Percentiles rank a stretch among this genome's conserved stretches.
Conservation (phyloP, 257 asterid genomes). For the Cordia subcordata region DNA sequence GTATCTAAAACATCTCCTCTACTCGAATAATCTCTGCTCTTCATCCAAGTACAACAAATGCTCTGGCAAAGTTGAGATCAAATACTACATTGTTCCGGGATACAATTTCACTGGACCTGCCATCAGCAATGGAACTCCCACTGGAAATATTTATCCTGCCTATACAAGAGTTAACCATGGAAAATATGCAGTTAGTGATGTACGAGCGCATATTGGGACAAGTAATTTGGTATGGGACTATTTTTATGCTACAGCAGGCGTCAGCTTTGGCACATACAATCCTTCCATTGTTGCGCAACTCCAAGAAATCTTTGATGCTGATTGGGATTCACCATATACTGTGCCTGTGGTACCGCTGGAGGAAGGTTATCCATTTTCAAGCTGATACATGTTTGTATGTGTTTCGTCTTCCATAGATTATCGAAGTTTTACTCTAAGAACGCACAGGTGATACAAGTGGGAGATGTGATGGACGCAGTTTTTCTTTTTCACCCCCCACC, state of each 20-base stretch:
- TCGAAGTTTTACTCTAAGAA: too few relatives aligned
- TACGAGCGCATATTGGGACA: conserved; percentile 75
- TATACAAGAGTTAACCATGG: conserved; percentile 82
- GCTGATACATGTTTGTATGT: conserved; percentile 10
- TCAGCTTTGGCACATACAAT: conserved; percentile 73
- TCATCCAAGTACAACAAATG: conserved; percentile 64
- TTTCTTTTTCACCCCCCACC: too few relatives aligned
- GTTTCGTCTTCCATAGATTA: too few relatives aligned
- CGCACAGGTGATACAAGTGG: background rate
- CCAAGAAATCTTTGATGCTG: conserved; percentile 74
- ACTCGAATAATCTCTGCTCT: conserved; percentile 62
- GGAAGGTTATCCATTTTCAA: conserved; percentile 38
- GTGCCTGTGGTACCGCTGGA: conserved; percentile 48
- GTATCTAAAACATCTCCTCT: conserved; percentile 68
- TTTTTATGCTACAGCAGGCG: conserved; percentile 69
- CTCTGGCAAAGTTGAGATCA: conserved; percentile 69
- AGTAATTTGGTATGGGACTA: conserved; percentile 88
- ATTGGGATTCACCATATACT: conserved; percentile 80
- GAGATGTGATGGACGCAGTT: too few relatives aligned
- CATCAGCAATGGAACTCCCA: conserved; percentile 33
- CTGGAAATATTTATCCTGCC: conserved; percentile 60
- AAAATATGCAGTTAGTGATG: conserved; percentile 74
- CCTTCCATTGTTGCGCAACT: conserved; percentile 61
- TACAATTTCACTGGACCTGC: conserved; percentile 79
- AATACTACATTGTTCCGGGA: conserved; percentile 72